phyloP scores from a whole-genome alignment of 2,329 filamentous ascomycete species.

The Didymosphaeria variabile region DNA sequence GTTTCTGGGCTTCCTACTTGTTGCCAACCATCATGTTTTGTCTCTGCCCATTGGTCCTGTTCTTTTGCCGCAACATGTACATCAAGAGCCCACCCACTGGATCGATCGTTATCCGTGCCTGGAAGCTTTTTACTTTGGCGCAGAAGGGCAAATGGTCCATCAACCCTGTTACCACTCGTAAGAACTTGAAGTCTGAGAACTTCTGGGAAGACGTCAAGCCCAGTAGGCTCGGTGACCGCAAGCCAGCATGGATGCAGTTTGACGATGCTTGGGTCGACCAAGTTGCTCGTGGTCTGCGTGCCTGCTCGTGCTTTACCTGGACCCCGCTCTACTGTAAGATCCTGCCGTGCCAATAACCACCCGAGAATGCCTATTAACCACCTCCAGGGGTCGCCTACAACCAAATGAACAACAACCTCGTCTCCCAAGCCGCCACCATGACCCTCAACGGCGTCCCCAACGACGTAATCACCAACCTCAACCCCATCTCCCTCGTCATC shows the following conservation, averaged over 20 bases:
- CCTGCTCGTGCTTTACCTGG: slow-evolving; percentile 63
- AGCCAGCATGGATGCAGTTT: slow-evolving; percentile 80
- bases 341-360: neutral
- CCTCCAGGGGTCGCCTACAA: slow-evolving; percentile 57
- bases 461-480: slow-evolving; percentile 64
- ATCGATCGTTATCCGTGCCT: slow-evolving; percentile 74
- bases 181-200: slow-evolving; percentile 63
- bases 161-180: slow-evolving; percentile 68
- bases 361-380: slow-evolving; percentile 4
- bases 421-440: slow-evolving; percentile 65
- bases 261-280: slow-evolving; percentile 82
- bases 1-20: slow-evolving; percentile 77
- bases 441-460: slow-evolving; percentile 62
- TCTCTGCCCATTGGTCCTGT: slow-evolving; percentile 68
- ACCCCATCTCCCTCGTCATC: slow-evolving; percentile 63
- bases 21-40: slow-evolving; percentile 73
- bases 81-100: slow-evolving; percentile 72
- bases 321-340: slow-evolving; percentile 50
- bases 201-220: slow-evolving; percentile 77
- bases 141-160: slow-evolving; percentile 71
- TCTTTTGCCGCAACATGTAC: slow-evolving; percentile 69
- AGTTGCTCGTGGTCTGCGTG: slow-evolving; percentile 50
- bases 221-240: slow-evolving; percentile 64
- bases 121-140: slow-evolving; percentile 67
- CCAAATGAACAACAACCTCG: slow-evolving; percentile 65